Conservation (phyloP, 2,329 filamentous ascomycete species). For the Arthrocladium fulminans region DNA sequence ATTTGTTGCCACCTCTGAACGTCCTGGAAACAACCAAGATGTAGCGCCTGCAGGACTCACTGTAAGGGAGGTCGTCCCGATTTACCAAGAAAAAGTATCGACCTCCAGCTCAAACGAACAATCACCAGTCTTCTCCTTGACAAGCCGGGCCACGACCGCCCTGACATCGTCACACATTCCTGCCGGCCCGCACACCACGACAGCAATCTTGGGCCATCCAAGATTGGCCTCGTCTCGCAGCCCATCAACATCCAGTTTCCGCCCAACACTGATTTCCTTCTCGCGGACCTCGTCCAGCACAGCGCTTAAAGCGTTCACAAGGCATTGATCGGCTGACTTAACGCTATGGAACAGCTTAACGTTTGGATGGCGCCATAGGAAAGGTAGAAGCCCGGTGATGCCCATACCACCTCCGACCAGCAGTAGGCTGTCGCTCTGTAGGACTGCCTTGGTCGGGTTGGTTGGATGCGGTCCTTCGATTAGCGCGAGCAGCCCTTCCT, state of each 20-base stretch:
- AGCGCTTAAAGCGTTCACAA: slow-evolving; percentile 27
- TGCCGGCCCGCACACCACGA: slow-evolving; percentile 37
- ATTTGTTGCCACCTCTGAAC: too few species aligned
- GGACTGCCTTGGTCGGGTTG: slow-evolving; percentile 23
- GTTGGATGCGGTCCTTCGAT: slow-evolving; percentile 35
- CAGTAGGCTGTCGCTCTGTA: slow-evolving; percentile 31
- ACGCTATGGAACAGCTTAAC: slow-evolving; percentile 4
- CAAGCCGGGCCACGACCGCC: slow-evolving; percentile 22
- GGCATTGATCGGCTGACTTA: slow-evolving; percentile 13
- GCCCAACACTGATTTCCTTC: slow-evolving; percentile 30
- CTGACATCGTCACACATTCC: slow-evolving; percentile 36
- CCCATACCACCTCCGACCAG: slow-evolving; percentile 43
- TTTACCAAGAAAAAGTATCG: slow-evolving; percentile 25
- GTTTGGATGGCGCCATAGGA: slow-evolving; percentile 26
- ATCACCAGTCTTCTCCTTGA: slow-evolving; percentile 9
- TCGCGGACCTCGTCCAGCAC: slow-evolving; percentile 25
- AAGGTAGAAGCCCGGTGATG: slow-evolving; percentile 38
- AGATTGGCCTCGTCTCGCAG: slow-evolving; percentile 25
- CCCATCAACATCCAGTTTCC: slow-evolving; percentile 27
- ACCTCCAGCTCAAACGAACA: slow-evolving; percentile 24
- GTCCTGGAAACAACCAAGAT: too few species aligned
- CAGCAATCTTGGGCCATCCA: slow-evolving; percentile 27
- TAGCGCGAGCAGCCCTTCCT: slow-evolving; percentile 28
- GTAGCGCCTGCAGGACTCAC: too few species aligned
- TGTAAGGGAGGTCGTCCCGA: too few species aligned